Evolutionary conservation across 495 filamentous ascomycete species (phyloP), one percentile per base, ranked within the genome.

Genomic region (Poronia punctata): DNA sequence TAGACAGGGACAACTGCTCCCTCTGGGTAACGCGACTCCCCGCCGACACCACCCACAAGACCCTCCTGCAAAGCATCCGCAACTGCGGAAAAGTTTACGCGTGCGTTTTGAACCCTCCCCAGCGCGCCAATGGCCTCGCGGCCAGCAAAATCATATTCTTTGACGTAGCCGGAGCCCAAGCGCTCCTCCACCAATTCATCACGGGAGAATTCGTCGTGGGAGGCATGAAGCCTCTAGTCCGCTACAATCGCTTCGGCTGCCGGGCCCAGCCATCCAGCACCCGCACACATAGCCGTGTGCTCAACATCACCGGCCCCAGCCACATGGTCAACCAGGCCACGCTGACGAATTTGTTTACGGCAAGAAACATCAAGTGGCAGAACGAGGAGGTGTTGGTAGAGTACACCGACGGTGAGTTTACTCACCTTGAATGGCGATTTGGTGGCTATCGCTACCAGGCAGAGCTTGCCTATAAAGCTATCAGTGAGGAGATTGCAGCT

Each of bases 381-480:
- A 18, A 34, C 14, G 43, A 46, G 20, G 43, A 15, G 16, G 17
- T 46, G 4, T 11, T 34, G 18, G 8, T 32, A 11, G 6, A 39
- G n/a, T 27, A 24, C 7, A 24, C 19, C 28, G 23, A 20, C 6
- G 36, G 17, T 2, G 7, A 0, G 2, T 17, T 17, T 21, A 42
- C 45, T 6, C 39, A 34, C n/a, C 33, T 52, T 9, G 31, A 52
- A 16, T 42, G 48, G 48, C 23, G 48, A 21, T 49, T 48, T 17
- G 48, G 45, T 12, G 38, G 43, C 26, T 40, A 36, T 29, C 36
- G 48, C 28, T 50, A 38, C 26, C 43, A 40, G 43, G 43, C 45
- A 4, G 38, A 42, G 18, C 38, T 20, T 7, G 38, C 26, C 8
- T 26, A 32, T 10, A 3, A 30, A 17, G 9, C 32, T 17, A 43